Evolutionary conservation across 148 eudicot genomes (phyloP).

Genomic region (Rhododendron williamsianum): DNA sequence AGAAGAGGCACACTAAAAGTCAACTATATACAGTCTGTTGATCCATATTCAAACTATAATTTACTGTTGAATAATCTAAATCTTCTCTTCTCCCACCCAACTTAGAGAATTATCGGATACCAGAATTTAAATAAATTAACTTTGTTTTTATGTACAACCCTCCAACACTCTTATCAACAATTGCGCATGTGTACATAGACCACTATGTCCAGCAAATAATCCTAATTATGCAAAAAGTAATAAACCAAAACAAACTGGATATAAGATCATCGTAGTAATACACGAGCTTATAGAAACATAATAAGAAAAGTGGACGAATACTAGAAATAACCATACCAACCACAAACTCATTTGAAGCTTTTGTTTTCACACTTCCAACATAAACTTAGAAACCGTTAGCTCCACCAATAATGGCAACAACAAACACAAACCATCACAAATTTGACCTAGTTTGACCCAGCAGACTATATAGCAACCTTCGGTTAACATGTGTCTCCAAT

Average conservation of each 20-base stretch:
- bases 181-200: neutral
- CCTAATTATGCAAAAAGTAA: constrained; percentile 1
- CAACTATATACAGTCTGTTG: neutral
- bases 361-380: neutral
- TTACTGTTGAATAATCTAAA: neutral
- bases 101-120: neutral
- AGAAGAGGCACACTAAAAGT: constrained; percentile 2
- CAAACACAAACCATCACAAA: neutral
- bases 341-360: neutral
- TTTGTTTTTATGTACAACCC: neutral
- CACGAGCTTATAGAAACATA: neutral
- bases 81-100: neutral
- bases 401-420: neutral
- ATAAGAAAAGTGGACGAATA: neutral
- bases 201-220: neutral
- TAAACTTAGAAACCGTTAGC: neutral
- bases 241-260: neutral
- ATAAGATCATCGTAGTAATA: neutral
- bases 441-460: neutral
- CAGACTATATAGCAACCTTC: neutral
- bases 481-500: neutral
- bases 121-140: neutral
- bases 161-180: neutral
- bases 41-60: neutral
- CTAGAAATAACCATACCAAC: neutral